A percentile compares a stretch with the other conserved stretches of the same genome.
Conservation (phyloP, 179 eudicot genomes). For the Sideroxylon spinosum region DNA sequence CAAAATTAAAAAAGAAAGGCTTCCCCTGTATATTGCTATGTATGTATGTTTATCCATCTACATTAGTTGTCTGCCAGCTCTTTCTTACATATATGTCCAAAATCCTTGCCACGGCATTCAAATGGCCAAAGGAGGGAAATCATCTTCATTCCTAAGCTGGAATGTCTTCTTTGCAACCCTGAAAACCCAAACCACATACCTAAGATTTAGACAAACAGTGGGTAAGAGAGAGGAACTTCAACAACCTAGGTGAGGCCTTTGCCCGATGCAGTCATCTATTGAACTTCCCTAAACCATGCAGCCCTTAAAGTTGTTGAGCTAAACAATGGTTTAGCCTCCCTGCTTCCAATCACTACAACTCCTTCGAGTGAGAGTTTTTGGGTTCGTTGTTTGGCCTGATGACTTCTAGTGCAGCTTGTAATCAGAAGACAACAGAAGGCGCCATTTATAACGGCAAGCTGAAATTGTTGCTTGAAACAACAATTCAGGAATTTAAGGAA, state of each 20-base stretch:
- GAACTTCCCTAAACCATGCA: no score
- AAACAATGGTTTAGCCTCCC: no score
- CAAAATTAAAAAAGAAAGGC: neutral
- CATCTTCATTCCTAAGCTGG: conserved; percentile 33
- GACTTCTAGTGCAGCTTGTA: no score
- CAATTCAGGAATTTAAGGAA: no score
- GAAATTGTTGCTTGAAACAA: no score
- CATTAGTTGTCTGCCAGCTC: neutral
- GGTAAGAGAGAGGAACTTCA: neutral
- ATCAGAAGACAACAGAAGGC: no score
- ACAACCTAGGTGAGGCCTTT: neutral
- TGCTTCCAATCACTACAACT: no score
- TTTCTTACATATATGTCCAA: neutral
- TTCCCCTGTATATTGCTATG: neutral
- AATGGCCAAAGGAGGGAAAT: conserved; percentile 39
- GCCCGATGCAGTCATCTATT: no score
- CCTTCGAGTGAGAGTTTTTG: no score
- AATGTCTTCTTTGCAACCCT: conserved; percentile 27
- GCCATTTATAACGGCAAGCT: no score
- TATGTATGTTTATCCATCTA: conserved; percentile 17
- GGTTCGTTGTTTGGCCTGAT: no score
- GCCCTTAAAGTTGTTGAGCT: no score
- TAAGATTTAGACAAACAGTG: conserved; percentile 11
- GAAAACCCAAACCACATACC: conserved; percentile 18
- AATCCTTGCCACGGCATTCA: conserved; percentile 7